Evolutionary conservation across 352 stramenopile species (phyloP).

Genomic region (Phytopythium chamaehyphon): DNA sequence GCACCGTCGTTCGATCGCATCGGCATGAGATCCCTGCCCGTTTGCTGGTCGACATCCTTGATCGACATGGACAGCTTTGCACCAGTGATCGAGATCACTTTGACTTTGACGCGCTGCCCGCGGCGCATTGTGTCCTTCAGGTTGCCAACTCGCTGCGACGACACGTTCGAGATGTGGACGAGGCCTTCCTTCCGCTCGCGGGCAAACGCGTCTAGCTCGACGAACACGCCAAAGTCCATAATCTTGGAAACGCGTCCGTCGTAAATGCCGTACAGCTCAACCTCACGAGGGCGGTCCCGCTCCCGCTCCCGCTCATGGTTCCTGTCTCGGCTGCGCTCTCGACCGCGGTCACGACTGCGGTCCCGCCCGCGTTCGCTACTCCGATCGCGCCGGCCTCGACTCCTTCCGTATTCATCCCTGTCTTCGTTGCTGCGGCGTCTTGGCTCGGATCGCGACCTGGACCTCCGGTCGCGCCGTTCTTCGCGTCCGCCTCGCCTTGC

Average conservation of each 20-base stretch:
- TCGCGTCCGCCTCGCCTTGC: constrained; percentile 22
- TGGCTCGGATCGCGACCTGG: constrained; percentile 29
- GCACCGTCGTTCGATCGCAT: constrained; percentile 73
- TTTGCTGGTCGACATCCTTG: constrained; percentile 96
- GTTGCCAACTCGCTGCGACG: constrained; percentile 80
- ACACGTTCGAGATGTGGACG: constrained; percentile 94
- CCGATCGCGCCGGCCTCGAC: constrained; percentile 11
- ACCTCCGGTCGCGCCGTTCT: constrained; percentile 27
- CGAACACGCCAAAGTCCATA: constrained; percentile 97
- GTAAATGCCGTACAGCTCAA: constrained; percentile 95
- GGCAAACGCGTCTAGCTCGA: constrained; percentile 84
- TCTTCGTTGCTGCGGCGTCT: constrained; percentile 1
- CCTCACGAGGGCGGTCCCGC: constrained; percentile 15
- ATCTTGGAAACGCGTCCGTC: constrained; percentile 91
- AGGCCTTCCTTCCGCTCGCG: constrained; percentile 88
- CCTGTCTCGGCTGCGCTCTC: constrained; percentile 14
- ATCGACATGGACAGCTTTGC: constrained; percentile 94
- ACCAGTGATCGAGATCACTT: constrained; percentile 92
- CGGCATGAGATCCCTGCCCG: constrained; percentile 93
- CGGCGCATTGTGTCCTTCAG: constrained; percentile 85
- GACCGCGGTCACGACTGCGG: constrained; percentile 20
- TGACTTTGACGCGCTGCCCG: constrained; percentile 94
- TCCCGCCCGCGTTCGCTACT: constrained; percentile 7
- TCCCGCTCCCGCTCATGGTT: constrained; percentile 11
- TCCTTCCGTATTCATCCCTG: constrained; percentile 6